Evolutionary conservation across 805 yeast genomes (phyloP).

Genomic region (Starmerella sp.): DNA sequence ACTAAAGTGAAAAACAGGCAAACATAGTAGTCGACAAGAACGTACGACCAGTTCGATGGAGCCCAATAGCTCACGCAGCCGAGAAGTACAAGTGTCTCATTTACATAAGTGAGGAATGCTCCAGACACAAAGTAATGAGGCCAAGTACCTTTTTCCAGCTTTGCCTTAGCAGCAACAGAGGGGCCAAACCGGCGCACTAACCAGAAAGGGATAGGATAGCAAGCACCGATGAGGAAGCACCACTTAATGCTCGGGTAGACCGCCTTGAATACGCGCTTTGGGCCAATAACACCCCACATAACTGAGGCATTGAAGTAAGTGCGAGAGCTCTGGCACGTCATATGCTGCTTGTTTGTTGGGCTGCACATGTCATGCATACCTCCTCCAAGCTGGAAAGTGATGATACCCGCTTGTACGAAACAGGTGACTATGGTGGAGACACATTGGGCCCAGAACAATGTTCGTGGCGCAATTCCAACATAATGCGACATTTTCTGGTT

Average conservation of each 20-base stretch:
- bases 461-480: slow-evolving; percentile 25
- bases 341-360: slow-evolving; percentile 29
- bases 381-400: slow-evolving; percentile 14
- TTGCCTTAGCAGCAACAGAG: slow-evolving; percentile 9
- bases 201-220: slow-evolving; percentile 23
- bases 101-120: slow-evolving; percentile 4
- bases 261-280: slow-evolving; percentile 34
- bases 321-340: slow-evolving; percentile 30
- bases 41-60: slow-evolving; percentile 58
- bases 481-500: slow-evolving; percentile 45
- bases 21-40: slow-evolving; percentile 38
- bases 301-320: slow-evolving; percentile 41
- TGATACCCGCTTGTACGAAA: slow-evolving; percentile 18
- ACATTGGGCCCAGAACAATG: slow-evolving; percentile 16
- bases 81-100: slow-evolving; percentile 31
- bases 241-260: slow-evolving; percentile 51
- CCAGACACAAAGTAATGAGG: slow-evolving; percentile 27
- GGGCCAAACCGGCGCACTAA: slow-evolving; percentile 19
- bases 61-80: slow-evolving; percentile 23
- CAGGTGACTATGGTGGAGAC: slow-evolving; percentile 10
- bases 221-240: slow-evolving; percentile 48
- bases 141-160: slow-evolving; percentile 13
- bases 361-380: slow-evolving; percentile 28
- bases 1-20: slow-evolving; percentile 35
- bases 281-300: slow-evolving; percentile 38